Evolutionary conservation across 2,329 filamentous ascomycete species (phyloP), one percentile per base, ranked within the genome.

Genomic region (Fusarium musae): DNA sequence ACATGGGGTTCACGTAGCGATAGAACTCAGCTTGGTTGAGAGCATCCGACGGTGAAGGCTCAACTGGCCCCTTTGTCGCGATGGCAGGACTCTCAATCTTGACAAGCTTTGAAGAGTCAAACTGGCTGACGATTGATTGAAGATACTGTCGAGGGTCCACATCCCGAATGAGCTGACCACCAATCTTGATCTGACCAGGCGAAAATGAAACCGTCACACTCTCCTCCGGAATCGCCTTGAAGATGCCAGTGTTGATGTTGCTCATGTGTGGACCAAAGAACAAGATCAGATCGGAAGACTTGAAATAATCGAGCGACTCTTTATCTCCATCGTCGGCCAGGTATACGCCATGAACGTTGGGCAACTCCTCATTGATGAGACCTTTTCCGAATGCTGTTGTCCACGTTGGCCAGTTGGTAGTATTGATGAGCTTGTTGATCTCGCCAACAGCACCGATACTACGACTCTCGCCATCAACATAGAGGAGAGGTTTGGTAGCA

Each of bases 231-330:
- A 68, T 68, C 4, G 65, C 47, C 3, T 50, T 44, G 10, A 68
- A 68, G 12, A 68, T 62, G 1, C 17, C 40, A 9, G 65, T 68
- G 12, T 68, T 68, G 13, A 68, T 68, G 26, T 68, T 68, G 7
- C 65, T 68, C 26, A 68, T 16, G 28, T 68, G 65, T 1, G 65
- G 65, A 2, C 65, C 65, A 8, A 68, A 54, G 42, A 68, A 68
- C 6, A 68, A 40, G 21, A 68, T 49, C 1, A 68, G 37, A n/a
- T 68, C 63, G 1, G 65, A 47, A 5, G 37, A 36, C 36, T 63
- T 68, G 40, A 68, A 68, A 23, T 68, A 68, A 0, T 62, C 47
- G 2, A 10, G n/a, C 2, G 65, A 46, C 1, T 2, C n/a, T 9
- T 63, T 19, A 4, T 68, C 65, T 2, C 56, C 63, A 4, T 16